Evolutionary conservation across 352 stramenopile species (phyloP).

Genomic region (Hyaloperonospora brassicae): DNA sequence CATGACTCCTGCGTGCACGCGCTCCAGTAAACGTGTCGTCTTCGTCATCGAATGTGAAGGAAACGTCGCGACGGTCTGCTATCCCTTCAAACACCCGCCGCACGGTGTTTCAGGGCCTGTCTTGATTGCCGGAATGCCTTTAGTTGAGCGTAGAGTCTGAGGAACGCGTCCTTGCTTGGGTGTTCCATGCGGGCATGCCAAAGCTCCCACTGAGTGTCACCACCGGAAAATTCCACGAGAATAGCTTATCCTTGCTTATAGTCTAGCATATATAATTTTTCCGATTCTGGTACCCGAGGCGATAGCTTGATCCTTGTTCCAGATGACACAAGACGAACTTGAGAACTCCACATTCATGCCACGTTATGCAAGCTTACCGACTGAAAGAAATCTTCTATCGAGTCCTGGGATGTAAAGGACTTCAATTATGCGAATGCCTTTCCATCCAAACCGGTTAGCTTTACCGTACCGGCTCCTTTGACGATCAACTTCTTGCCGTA

Average conservation of each 20-base stretch:
- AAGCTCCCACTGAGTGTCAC: neutral
- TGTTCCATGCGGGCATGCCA: neutral
- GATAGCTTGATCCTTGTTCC: neutral
- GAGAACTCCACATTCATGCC: neutral
- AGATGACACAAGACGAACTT: neutral
- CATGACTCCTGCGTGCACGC: neutral
- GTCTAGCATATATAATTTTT: neutral
- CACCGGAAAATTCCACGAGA: neutral
- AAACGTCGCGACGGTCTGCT: neutral
- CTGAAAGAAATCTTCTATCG: neutral
- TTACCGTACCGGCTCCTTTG: neutral
- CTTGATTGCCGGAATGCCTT: neutral
- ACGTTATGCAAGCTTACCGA: neutral
- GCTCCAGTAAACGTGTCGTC: neutral
- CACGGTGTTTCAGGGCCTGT: neutral
- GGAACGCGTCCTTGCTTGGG: neutral
- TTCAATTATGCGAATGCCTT: neutral
- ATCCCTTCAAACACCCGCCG: neutral
- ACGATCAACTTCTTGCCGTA: neutral
- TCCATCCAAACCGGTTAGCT: neutral
- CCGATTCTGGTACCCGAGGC: neutral
- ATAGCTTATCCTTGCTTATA: neutral
- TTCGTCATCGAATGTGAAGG: neutral
- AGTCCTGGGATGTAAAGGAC: neutral
- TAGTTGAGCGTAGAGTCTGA: neutral